Evolutionary conservation across 2,329 filamentous ascomycete species (phyloP).

Genomic region (Colletotrichum sansevieriae): DNA sequence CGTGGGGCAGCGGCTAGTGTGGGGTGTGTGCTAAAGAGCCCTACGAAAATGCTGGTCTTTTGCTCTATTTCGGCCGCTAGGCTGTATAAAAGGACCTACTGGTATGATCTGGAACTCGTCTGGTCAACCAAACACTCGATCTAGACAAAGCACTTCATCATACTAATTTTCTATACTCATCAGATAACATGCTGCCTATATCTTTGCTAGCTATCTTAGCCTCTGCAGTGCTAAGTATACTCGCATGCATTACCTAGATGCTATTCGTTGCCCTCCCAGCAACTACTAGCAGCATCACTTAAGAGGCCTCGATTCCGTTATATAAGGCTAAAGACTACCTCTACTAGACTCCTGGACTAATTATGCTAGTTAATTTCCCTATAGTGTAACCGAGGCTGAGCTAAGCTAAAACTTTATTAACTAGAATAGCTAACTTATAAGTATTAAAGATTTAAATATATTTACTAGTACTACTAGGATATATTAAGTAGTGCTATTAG

Average conservation of each 20-base stretch:
- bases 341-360: not conserved
- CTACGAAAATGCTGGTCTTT: not conserved
- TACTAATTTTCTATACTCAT: slow-evolving; percentile 1
- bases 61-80: not conserved
- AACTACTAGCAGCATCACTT: not conserved
- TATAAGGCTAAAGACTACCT: not conserved
- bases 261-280: not conserved
- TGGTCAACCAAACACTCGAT: not conserved
- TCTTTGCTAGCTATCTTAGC: not conserved
- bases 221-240: too few relatives aligned
- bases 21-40: not conserved
- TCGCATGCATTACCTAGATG: not conserved
- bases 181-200: not conserved
- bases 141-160: too few relatives aligned
- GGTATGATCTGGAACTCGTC: not conserved
- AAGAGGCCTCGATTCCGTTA: slow-evolving; percentile 3
- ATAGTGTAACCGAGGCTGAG: not conserved
- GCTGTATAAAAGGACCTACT: not conserved
- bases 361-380: not conserved
- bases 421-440: slow-evolving; percentile 1
- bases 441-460: slow-evolving; percentile 1
- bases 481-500: too few relatives aligned
- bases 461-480: not conserved
- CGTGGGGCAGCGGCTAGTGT: not conserved
- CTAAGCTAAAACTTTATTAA: not conserved